These are phyloP conservation scores for Flaveria bidentis DNA, from an alignment of 129 eudicot species.

Conservation along the genomic window DNA sequence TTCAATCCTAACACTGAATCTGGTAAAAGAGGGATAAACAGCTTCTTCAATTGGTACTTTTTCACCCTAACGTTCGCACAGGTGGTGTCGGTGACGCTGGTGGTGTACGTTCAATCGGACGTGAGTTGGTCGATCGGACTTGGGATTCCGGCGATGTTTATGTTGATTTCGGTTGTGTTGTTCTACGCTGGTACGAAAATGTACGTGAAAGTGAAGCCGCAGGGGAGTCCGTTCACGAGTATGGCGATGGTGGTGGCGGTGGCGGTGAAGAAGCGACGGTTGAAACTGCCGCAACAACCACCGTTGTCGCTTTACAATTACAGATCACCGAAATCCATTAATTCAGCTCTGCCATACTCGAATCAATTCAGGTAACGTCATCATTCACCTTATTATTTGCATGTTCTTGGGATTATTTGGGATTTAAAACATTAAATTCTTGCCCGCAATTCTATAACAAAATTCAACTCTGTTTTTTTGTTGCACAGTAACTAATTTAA, in stretches of 20 bases:
- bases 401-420: not conserved
- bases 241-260: conserved; percentile 52
- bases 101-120: conserved; percentile 67
- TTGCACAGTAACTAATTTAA: not conserved
- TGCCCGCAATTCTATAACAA: conserved; percentile 17
- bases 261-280: conserved; percentile 54
- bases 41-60: conserved; percentile 75
- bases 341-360: conserved; percentile 47
- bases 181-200: conserved; percentile 64
- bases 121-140: conserved; percentile 74
- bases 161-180: conserved; percentile 57
- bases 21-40: conserved; percentile 68
- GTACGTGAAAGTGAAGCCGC: conserved; percentile 71
- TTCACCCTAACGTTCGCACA: conserved; percentile 70
- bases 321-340: conserved; percentile 48
- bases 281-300: conserved; percentile 45
- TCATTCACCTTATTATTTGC: not conserved
- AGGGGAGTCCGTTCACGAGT: conserved; percentile 72
- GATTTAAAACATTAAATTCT: conserved; percentile 1
- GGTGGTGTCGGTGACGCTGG: conserved; percentile 64
- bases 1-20: conserved; percentile 71
- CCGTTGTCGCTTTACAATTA: conserved; percentile 42
- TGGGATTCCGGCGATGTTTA: conserved; percentile 62
- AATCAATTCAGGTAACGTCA: conserved; percentile 54
- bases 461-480: not conserved